These are phyloP conservation scores for Vitis rupestris DNA, from an alignment of 164 flowering plant genomes.

Conservation along the genomic window DNA sequence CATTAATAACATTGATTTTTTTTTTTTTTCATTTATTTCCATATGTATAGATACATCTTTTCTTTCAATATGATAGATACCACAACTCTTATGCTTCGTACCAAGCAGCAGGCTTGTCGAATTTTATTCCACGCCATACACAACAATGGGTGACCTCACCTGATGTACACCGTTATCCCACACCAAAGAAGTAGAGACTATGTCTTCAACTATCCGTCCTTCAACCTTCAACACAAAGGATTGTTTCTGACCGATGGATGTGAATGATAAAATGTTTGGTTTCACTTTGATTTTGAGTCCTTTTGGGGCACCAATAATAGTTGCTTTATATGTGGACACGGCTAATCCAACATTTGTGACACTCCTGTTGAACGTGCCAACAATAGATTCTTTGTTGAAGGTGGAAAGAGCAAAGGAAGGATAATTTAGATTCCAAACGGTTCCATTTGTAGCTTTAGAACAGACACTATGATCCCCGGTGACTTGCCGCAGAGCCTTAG, in stretches of 20 bases:
- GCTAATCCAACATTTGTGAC: slow-evolving; percentile 8
- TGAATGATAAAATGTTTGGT: slow-evolving; percentile 13
- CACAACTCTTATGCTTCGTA: too few species aligned
- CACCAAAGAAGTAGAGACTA: slow-evolving; percentile 9
- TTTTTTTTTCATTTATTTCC: too few species aligned
- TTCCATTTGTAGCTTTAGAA: not conserved
- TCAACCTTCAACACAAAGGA: slow-evolving; percentile 6
- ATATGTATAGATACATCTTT: too few species aligned
- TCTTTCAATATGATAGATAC: too few species aligned
- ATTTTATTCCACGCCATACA: not conserved
- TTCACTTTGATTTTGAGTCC: slow-evolving; percentile 8
- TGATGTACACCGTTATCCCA: slow-evolving; percentile 19
- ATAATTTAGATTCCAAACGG: slow-evolving; percentile 10
- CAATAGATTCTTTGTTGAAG: not conserved
- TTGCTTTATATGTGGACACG: slow-evolving; percentile 6
- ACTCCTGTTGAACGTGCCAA: not conserved
- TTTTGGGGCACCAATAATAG: not conserved
- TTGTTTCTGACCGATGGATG: slow-evolving; percentile 9
- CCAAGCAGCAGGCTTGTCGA: too few species aligned
- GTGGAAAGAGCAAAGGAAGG: slow-evolving; percentile 9
- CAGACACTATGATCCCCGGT: not conserved
- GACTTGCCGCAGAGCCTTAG: not conserved
- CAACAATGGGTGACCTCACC: slow-evolving; percentile 22
- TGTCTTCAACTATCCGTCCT: not conserved
- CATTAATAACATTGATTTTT: too few species aligned